These are phyloP conservation scores for Spathaspora sp. DNA, from an alignment of 805 yeast species.

Conservation along the genomic window DNA sequence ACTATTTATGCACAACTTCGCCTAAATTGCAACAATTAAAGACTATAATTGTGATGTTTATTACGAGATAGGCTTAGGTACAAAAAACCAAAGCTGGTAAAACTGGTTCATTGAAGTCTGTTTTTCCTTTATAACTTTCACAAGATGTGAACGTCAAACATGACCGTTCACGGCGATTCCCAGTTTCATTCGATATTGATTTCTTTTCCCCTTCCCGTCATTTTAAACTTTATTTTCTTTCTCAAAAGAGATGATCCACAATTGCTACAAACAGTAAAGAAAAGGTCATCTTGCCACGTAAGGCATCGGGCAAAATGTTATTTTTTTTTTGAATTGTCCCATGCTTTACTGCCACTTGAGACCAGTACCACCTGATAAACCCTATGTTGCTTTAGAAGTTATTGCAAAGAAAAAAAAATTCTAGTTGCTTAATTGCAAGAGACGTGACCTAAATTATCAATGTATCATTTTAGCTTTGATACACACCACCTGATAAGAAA, in stretches of 20 bases:
- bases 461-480: background rate
- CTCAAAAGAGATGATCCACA: background rate
- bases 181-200: background rate
- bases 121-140: background rate
- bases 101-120: background rate
- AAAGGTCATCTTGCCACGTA: background rate
- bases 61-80: background rate
- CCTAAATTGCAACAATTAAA: background rate
- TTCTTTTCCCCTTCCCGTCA: background rate
- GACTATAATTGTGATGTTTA: background rate
- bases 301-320: background rate
- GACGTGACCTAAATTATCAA: background rate
- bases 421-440: background rate
- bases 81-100: background rate
- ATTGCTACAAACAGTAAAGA: background rate
- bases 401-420: background rate
- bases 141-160: background rate
- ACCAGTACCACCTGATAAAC: background rate
- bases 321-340: background rate
- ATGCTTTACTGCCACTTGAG: background rate
- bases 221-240: background rate
- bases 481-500: background rate
- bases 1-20: background rate
- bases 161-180: background rate
- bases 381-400: background rate